These are phyloP conservation scores for Phlegmacium glaucopus DNA, from an alignment of 768 basidiomycete species.

Conservation along the genomic window DNA sequence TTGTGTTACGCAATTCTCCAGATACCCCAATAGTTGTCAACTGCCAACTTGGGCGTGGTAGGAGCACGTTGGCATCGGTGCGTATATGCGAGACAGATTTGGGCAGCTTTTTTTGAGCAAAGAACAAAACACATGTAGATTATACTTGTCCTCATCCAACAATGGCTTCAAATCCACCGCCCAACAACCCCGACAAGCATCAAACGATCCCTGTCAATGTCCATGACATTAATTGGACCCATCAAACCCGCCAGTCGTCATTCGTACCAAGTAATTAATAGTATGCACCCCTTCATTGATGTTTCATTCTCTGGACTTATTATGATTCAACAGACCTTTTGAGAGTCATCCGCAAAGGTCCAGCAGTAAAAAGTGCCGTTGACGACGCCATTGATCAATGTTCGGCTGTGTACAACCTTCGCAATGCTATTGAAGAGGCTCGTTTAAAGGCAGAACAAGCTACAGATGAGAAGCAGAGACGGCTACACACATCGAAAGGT, in stretches of 20 bases:
- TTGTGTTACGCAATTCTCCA: conserved; percentile 66
- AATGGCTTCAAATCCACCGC: conserved; percentile 64
- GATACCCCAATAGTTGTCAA: conserved; percentile 88
- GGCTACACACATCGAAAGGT: conserved; percentile 71
- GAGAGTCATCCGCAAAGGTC: conserved; percentile 83
- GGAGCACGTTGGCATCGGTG: conserved; percentile 89
- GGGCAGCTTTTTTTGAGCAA: not conserved
- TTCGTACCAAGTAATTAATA: conserved; percentile 89
- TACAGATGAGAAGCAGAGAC: conserved; percentile 66
- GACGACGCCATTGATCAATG: conserved; percentile 90
- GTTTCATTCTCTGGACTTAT: not conserved
- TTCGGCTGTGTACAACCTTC: conserved; percentile 76
- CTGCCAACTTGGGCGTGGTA: conserved; percentile 90
- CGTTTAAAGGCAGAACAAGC: conserved; percentile 76
- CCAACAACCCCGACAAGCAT: conserved; percentile 31
- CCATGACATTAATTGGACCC: conserved; percentile 34
- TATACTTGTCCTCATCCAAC: conserved; percentile 76
- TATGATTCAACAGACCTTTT: conserved; percentile 54
- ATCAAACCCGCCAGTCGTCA: conserved; percentile 38
- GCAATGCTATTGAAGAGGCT: conserved; percentile 85
- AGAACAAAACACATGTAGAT: conserved; percentile 52
- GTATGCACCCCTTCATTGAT: conserved; percentile 40
- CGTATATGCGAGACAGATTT: conserved; percentile 16
- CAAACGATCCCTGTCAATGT: conserved; percentile 45
- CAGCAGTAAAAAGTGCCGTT: conserved; percentile 79